Evolutionary conservation across 1,139 yeast species (phyloP).

Genomic region (Pichia sp.): DNA sequence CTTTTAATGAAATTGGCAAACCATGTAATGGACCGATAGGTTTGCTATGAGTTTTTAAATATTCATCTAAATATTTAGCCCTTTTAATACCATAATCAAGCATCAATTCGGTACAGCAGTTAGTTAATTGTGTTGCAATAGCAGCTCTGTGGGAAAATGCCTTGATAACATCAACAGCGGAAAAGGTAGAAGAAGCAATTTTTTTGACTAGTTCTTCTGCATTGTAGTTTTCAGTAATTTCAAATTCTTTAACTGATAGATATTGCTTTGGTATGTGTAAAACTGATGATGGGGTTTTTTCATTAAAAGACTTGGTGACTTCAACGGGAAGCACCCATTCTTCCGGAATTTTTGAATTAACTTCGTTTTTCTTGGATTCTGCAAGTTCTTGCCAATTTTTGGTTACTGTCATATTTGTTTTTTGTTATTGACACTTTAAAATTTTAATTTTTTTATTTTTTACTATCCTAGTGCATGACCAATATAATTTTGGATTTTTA

Average conservation of each 20-base stretch:
- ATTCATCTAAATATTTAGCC: conserved; percentile 31
- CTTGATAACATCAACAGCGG: conserved; percentile 39
- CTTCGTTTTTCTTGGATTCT: conserved; percentile 1
- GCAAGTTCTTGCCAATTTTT: conserved; percentile 2
- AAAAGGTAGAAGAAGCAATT: background rate
- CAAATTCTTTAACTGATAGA: background rate
- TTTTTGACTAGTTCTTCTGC: background rate
- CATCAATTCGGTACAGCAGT: conserved; percentile 49
- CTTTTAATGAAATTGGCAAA: conserved; percentile 51
- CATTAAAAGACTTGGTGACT: background rate
- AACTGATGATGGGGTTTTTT: conserved; percentile 1
- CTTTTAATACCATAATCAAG: conserved; percentile 37
- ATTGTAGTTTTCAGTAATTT: conserved; percentile 6
- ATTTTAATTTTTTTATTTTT: too few relatives aligned
- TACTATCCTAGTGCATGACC: too few relatives aligned
- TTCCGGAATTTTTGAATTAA: conserved; percentile 1
- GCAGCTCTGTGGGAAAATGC: conserved; percentile 50
- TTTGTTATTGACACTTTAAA: too few relatives aligned
- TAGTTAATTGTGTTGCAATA: conserved; percentile 43
- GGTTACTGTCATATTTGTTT: background rate
- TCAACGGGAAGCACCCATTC: conserved; percentile 6
- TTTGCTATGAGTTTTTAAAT: conserved; percentile 33
- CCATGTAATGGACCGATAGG: conserved; percentile 46
- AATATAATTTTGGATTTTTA: too few relatives aligned
- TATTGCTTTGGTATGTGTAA: conserved; percentile 2